Base-by-base conservation (phyloP, 2,329 filamentous ascomycete genomes). In the Penicillium sp. region DNA sequence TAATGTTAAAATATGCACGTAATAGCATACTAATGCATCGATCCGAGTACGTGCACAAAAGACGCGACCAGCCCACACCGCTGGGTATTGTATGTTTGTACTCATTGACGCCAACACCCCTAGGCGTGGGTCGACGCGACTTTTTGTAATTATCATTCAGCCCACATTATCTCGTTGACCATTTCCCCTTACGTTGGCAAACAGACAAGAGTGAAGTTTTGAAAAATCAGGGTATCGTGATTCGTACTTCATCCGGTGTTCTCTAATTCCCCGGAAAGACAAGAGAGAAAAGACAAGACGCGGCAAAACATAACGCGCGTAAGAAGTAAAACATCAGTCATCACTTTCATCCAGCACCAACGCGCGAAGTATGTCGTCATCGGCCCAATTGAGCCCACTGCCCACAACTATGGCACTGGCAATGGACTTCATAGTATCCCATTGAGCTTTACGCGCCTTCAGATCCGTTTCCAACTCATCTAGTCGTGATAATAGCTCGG, bases 341-440 rank as follows among this genome's bases (percentile, higher is more conserved):
- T 79, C 87, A 55, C 92, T 76, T 29, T 76, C 72, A 57, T 81
- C 89, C 53, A 95, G 75, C 22, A 95, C 88, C 53, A 92, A 76
- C 42, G 82, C 80, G 50, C 80, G 77, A 53, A 95, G 72, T 51
- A 75, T 77, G 43, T 83, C 78, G 68, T 95, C 83, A 34, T 79
- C 75, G 11, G 82, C 83, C 89, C 89, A 95, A 63, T 95, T 84
- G 46, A 93, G 76, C 39, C 89, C 89, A 67, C 89, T 95, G 3
- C 87, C 88, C 4, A 83, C 87, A 39, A 95, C 80, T 47, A 90
- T 79, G 14, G 86, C 88, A 62, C 86, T 87, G n/a, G 87, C 79
- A 35, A 89, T 81, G 19, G 82, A 87, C 72, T 92, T 93, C 68
- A 92, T 80, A 16, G 86, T 82, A 61, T 82, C 82, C 83, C 84